Base-by-base conservation (phyloP, 139 green algal species). In the Chlorella vulgaris region DNA sequence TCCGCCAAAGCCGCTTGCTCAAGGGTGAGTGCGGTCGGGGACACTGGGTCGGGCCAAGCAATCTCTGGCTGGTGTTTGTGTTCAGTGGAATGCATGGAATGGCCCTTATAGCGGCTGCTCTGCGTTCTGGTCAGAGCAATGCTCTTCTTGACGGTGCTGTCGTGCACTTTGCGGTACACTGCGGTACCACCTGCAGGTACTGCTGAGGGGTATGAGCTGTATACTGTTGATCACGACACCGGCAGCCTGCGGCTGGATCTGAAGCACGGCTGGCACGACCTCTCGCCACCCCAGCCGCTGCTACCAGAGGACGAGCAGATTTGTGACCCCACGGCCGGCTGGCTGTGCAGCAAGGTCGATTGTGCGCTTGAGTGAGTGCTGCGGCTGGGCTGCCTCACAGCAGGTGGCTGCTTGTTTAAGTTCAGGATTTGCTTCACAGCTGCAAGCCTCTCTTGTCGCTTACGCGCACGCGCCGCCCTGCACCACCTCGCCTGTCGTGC, bases 201-300 rank as follows among this genome's bases (percentile, higher is more conserved):
- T 35, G 38, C 63, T 10, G n/a, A 84, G 2, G 89, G 91, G 29
- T 96, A 89, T 81, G 31, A 91, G 79, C 58, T 96, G 36, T 90
- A 86, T 53, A 96, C 92, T 0, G 61, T 96, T 22, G 92, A 96
- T 80, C 93, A 96, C 76, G 88, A 91, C 73, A 76, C 21, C 33
- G 87, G 85, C 5, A 29, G 51, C 36, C 75, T 89, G 29, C 82
- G 93, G 4, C 81, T 94, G 33, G 93, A 96, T 78, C 58, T 96
- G 69, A 33, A 70, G 68, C 73, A 84, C 28, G n/a, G 18, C 0
- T 94, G 87, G 89, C 65, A 60, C 55, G 68, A 89, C 50, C 2
- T 60, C 3, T n/a, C 33, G 0, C 6, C 79, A 7, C 92, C 92
- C 1, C 62, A 68, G 15, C 81, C 86, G 2, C 36, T 95, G 4